Percentiles rank a stretch among this genome's conserved stretches.
phyloP scores from a whole-genome alignment of 1,284 basidiomycete genomes.

The Clitocybe nebularis region DNA sequence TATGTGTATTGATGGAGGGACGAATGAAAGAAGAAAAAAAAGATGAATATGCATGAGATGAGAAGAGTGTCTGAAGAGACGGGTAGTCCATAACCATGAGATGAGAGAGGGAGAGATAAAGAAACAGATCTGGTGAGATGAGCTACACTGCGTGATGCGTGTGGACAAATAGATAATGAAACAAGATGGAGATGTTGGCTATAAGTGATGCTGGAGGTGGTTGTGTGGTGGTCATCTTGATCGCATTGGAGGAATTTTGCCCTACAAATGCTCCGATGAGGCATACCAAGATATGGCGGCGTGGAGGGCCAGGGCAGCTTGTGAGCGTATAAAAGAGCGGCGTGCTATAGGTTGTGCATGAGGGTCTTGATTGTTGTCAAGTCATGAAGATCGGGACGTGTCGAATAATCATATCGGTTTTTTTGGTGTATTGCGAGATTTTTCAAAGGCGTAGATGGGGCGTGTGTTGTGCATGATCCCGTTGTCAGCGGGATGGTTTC shows the following conservation, averaged over 20 bases:
- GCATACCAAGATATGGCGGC: slow-evolving; percentile 2
- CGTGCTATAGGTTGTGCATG: slow-evolving; percentile 15
- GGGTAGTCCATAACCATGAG: slow-evolving; percentile 12
- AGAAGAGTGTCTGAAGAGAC: slow-evolving; percentile 10
- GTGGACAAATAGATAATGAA: slow-evolving; percentile 19
- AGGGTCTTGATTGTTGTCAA: slow-evolving; percentile 12
- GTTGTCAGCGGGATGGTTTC: slow-evolving; percentile 3
- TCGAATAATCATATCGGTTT: slow-evolving; percentile 12
- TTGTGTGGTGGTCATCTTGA: not conserved
- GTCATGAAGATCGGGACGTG: slow-evolving; percentile 10
- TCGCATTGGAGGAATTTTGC: slow-evolving; percentile 7
- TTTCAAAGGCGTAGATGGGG: slow-evolving; percentile 8
- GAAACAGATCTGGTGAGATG: slow-evolving; percentile 20
- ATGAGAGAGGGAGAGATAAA: slow-evolving; percentile 14
- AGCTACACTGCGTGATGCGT: slow-evolving; percentile 18
- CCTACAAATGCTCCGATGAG: slow-evolving; percentile 1
- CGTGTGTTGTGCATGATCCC: slow-evolving; percentile 6
- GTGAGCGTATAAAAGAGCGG: slow-evolving; percentile 13
- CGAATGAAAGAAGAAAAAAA: slow-evolving; percentile 4
- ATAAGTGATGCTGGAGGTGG: not conserved
- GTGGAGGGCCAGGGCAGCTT: slow-evolving; percentile 6
- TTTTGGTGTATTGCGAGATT: slow-evolving; percentile 2
- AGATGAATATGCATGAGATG: slow-evolving; percentile 8
- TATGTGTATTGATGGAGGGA: slow-evolving; percentile 6
- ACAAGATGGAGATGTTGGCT: slow-evolving; percentile 14